Conservation (phyloP, 2,329 filamentous ascomycete genomes). For the Ascochyta lentis region DNA sequence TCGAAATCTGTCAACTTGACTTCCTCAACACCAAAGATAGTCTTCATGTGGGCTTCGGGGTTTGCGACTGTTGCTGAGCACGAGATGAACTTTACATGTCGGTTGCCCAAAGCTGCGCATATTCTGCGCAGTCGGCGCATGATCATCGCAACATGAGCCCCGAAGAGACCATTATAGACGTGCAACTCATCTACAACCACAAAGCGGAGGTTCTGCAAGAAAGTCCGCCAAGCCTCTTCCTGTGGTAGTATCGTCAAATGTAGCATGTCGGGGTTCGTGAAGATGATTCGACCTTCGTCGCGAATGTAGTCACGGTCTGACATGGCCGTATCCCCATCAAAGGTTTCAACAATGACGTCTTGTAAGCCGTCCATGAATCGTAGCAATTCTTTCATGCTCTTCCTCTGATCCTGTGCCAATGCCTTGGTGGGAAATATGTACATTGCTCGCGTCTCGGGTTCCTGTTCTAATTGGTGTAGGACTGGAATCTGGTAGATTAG, state of each 20-base stretch:
- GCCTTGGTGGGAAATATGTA: slow-evolving; percentile 99
- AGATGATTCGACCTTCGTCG: slow-evolving; percentile 89
- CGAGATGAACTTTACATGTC: slow-evolving; percentile 85
- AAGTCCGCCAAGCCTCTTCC: slow-evolving; percentile 86
- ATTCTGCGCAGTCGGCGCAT: slow-evolving; percentile 88
- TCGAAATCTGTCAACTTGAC: slow-evolving; percentile 87
- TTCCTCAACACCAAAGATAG: slow-evolving; percentile 87
- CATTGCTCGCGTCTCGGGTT: slow-evolving; percentile 81
- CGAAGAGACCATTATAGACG: slow-evolving; percentile 94
- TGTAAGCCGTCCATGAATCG: slow-evolving; percentile 79
- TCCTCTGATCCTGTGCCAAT: slow-evolving; percentile 89
- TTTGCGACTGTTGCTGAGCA: slow-evolving; percentile 97
- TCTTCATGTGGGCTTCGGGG: slow-evolving; percentile 87
- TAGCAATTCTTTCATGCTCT: slow-evolving; percentile 85
- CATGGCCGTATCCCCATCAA: slow-evolving; percentile 94
- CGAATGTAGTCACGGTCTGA: slow-evolving; percentile 77
- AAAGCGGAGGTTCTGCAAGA: slow-evolving; percentile 86
- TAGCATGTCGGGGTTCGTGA: slow-evolving; percentile 98
- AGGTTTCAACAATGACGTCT: slow-evolving; percentile 83
- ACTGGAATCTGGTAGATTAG: slow-evolving; percentile 98
- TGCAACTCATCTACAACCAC: slow-evolving; percentile 89
- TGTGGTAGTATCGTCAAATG: slow-evolving; percentile 93
- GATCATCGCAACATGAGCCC: slow-evolving; percentile 91
- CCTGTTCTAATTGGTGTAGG: slow-evolving; percentile 81
- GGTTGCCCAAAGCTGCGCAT: slow-evolving; percentile 89